phyloP scores from a whole-genome alignment of 192 early-diverging fungal species.

The Gorgonomyces haynaldii region DNA sequence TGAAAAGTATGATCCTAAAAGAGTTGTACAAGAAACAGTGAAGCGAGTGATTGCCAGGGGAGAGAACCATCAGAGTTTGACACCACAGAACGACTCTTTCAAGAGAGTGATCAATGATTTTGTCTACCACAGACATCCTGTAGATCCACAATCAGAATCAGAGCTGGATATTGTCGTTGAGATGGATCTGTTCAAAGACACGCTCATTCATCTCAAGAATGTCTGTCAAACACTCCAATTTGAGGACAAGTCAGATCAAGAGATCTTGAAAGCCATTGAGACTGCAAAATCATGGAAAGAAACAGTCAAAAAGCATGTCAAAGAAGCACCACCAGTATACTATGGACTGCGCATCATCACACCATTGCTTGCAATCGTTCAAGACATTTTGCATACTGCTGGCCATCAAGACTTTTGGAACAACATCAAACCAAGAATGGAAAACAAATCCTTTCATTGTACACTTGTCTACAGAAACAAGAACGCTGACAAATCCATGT shows the following conservation, averaged over 20 bases:
- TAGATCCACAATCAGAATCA: constrained; percentile 35
- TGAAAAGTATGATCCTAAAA: constrained; percentile 20
- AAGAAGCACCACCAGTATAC: constrained; percentile 10
- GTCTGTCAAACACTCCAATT: constrained; percentile 12
- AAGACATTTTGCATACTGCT: constrained; percentile 4
- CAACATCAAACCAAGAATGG: neutral
- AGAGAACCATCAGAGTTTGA: constrained; percentile 71
- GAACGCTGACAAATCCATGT: neutral
- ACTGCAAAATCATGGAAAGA: constrained; percentile 18
- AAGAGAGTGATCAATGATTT: constrained; percentile 47
- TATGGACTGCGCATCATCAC: constrained; percentile 14
- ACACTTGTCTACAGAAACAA: constrained; percentile 9
- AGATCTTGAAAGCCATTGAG: constrained; percentile 42
- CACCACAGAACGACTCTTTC: constrained; percentile 51
- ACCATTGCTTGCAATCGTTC: constrained; percentile 5
- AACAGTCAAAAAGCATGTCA: constrained; percentile 13
- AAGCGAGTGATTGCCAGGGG: constrained; percentile 58
- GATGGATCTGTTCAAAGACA: constrained; percentile 43
- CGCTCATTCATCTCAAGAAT: constrained; percentile 31
- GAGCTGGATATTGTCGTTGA: constrained; percentile 47
- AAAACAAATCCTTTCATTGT: constrained; percentile 14
- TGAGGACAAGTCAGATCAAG: constrained; percentile 23
- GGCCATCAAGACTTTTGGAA: neutral
- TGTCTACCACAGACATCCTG: constrained; percentile 31
- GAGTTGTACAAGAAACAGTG: constrained; percentile 39